Evolutionary conservation across 1,139 yeast genomes (phyloP).

Genomic region (Magnusiomyces suaveolens): DNA sequence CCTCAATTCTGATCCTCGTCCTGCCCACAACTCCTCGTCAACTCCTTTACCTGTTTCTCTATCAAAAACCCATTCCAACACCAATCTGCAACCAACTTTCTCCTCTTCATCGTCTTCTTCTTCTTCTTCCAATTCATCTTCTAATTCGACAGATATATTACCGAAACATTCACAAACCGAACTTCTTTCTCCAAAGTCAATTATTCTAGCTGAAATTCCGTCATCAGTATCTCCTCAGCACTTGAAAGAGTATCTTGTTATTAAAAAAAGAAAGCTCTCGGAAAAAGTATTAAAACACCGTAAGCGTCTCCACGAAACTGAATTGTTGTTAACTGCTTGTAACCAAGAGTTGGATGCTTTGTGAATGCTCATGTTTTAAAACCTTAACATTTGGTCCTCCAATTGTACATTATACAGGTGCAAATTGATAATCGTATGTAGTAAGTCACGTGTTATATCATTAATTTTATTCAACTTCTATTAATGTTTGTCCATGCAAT

Average conservation of each 20-base stretch:
- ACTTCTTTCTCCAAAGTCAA: background rate
- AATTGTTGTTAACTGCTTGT: conserved; percentile 13
- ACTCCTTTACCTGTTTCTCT: background rate
- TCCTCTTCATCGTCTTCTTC: background rate
- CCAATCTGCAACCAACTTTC: too few relatives aligned
- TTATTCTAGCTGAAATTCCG: conserved; percentile 11
- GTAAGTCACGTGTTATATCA: too few relatives aligned
- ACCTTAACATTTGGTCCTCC: too few relatives aligned
- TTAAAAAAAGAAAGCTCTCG: conserved; percentile 15
- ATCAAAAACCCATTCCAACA: too few relatives aligned
- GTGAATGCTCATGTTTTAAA: background rate
- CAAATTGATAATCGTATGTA: too few relatives aligned
- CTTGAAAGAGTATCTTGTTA: conserved; percentile 11
- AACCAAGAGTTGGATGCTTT: conserved; percentile 8
- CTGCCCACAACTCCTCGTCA: background rate
- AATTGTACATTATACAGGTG: background rate
- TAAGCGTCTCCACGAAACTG: conserved; percentile 10
- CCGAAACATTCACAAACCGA: too few relatives aligned
- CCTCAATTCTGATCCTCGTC: conserved; percentile 8
- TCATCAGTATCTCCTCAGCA: conserved; percentile 10
- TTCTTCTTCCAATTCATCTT: background rate
- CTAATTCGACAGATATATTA: background rate
- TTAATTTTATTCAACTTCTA: too few relatives aligned
- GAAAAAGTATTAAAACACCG: conserved; percentile 12
- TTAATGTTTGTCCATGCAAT: too few relatives aligned